These are phyloP conservation scores for Hypholoma fasciculare DNA, from an alignment of 768 basidiomycete genomes.

Conservation along the genomic window DNA sequence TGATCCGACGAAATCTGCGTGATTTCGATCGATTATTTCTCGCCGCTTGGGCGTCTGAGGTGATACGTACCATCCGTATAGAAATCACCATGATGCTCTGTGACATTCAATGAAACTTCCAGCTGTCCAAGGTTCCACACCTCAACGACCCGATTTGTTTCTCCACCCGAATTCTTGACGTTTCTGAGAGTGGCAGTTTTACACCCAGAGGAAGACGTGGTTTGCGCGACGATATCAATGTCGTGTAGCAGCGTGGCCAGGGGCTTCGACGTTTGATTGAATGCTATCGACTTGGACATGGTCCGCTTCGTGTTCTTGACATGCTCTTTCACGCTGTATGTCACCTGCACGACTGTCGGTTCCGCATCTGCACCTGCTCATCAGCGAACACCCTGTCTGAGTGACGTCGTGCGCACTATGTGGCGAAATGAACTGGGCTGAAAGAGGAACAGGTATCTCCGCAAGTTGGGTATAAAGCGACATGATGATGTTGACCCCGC, in stretches of 20 bases:
- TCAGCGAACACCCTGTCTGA: not conserved
- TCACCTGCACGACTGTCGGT: conserved; percentile 33
- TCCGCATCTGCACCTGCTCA: conserved; percentile 1
- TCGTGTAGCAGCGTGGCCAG: conserved; percentile 33
- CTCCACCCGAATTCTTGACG: conserved; percentile 26
- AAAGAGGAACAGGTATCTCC: conserved; percentile 29
- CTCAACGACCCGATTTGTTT: conserved; percentile 56
- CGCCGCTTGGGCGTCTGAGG: not conserved
- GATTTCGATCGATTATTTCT: not conserved
- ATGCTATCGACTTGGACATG: conserved; percentile 34
- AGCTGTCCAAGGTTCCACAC: conserved; percentile 51
- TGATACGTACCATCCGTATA: conserved; percentile 55
- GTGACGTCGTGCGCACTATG: not conserved
- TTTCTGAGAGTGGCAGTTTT: conserved; percentile 48
- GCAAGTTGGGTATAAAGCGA: conserved; percentile 27
- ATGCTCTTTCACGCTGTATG: conserved; percentile 52
- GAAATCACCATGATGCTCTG: conserved; percentile 56
- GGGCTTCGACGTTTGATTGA: conserved; percentile 25
- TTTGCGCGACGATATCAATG: conserved; percentile 39
- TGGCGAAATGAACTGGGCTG: conserved; percentile 23
- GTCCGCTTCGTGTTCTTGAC: conserved; percentile 46
- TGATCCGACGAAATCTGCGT: conserved; percentile 49
- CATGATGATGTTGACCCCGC: not conserved
- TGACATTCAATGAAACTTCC: conserved; percentile 53
- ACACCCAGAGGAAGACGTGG: conserved; percentile 40